Evolutionary conservation across 805 yeast genomes (phyloP).

Genomic region (Saturnispora gosingensis): DNA sequence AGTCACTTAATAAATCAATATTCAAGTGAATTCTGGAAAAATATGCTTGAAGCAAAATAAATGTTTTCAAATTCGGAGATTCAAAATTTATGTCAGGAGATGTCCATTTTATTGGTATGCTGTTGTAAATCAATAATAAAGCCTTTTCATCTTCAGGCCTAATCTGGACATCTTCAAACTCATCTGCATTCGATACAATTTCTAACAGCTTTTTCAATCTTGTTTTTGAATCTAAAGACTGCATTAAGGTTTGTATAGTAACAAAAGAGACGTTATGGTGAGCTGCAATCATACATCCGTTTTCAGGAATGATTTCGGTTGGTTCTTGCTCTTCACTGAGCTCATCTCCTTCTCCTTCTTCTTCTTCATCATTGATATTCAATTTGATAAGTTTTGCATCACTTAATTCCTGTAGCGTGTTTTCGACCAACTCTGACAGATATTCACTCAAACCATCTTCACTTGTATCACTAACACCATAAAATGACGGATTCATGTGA

Average conservation of each 20-base stretch:
- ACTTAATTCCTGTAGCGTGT: constrained; percentile 50
- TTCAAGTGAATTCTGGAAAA: constrained; percentile 58
- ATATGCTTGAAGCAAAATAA: constrained; percentile 72
- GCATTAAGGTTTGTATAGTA: constrained; percentile 55
- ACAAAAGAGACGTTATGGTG: constrained; percentile 57
- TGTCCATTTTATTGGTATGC: constrained; percentile 52
- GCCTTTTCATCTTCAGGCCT: constrained; percentile 48
- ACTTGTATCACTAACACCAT: constrained; percentile 61
- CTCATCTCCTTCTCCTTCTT: constrained; percentile 10
- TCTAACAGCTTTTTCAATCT: constrained; percentile 56
- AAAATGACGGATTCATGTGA: constrained; percentile 77
- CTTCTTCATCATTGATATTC: constrained; percentile 31
- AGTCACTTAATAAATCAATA: constrained; percentile 52
- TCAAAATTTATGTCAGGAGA: constrained; percentile 24
- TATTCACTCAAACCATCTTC: constrained; percentile 68
- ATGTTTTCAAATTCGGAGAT: constrained; percentile 60
- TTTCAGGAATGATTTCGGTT: constrained; percentile 46
- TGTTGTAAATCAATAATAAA: constrained; percentile 42
- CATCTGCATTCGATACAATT: constrained; percentile 56
- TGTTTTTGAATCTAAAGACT: constrained; percentile 44
- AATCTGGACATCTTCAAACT: constrained; percentile 57
- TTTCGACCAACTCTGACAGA: constrained; percentile 77
- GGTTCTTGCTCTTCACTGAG: constrained; percentile 25
- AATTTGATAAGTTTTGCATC: constrained; percentile 56
- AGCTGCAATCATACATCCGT: constrained; percentile 67